Conservation (phyloP, 2,329 filamentous ascomycete species). For the Curvularia eragrostidis region DNA sequence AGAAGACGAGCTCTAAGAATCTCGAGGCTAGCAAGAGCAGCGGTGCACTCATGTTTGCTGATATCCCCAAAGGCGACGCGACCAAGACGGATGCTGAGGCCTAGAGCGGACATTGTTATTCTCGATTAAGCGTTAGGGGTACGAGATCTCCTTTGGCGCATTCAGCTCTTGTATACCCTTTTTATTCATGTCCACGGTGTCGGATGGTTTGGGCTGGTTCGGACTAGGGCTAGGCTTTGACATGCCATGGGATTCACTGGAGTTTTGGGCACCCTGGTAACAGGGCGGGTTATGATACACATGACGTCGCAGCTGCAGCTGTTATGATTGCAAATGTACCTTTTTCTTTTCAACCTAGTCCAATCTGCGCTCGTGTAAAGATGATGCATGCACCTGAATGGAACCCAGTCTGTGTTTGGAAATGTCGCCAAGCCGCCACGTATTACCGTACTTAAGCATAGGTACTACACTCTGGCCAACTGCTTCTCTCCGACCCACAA, state of each 20-base stretch:
- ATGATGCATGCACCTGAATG: constrained; percentile 4
- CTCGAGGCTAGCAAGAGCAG: constrained; percentile 45
- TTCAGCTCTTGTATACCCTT: constrained; percentile 7
- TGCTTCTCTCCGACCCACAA: constrained; percentile 20
- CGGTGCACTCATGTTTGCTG: constrained; percentile 45
- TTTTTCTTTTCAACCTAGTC: not conserved
- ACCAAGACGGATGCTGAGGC: constrained; percentile 11
- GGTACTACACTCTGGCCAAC: constrained; percentile 6
- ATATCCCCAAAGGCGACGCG: constrained; percentile 42
- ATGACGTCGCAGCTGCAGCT: constrained; percentile 12
- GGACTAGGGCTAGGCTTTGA: not conserved
- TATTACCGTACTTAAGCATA: constrained; percentile 7
- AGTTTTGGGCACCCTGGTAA: constrained; percentile 3
- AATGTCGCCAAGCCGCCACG: constrained; percentile 32
- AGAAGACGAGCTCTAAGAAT: constrained; percentile 51
- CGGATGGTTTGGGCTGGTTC: not conserved
- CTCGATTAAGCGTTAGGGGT: not conserved
- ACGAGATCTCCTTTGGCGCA: not conserved
- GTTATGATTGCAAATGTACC: not conserved
- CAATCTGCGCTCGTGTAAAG: constrained; percentile 1
- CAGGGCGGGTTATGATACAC: constrained; percentile 19
- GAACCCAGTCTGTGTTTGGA: constrained; percentile 16
- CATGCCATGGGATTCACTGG: not conserved
- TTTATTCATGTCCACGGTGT: constrained; percentile 3
- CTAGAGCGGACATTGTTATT: not conserved